Percentiles rank a stretch among this genome's conserved stretches.
phyloP scores from a whole-genome alignment of 306 rosid genomes.

The Neltuma alba region DNA sequence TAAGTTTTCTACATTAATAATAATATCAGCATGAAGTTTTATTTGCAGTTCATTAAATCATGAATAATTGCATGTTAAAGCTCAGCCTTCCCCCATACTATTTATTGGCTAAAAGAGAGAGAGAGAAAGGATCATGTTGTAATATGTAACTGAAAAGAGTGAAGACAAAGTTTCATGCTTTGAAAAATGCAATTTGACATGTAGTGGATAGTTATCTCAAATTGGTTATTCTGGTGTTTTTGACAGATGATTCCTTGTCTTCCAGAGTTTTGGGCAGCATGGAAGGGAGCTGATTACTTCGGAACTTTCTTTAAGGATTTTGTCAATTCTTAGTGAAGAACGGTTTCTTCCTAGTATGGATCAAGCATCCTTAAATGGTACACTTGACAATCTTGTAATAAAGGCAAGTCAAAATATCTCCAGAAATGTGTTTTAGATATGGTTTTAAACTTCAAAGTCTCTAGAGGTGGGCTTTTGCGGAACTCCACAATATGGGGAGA shows the following conservation, averaged over 20 bases:
- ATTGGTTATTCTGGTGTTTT: slow-evolving; percentile 89
- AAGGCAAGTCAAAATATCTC: slow-evolving; percentile 56
- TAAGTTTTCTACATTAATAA: slow-evolving; percentile 51
- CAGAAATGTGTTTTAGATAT: neutral
- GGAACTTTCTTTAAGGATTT: slow-evolving; percentile 84
- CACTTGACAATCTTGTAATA: slow-evolving; percentile 80
- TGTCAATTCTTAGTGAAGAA: slow-evolving; percentile 83
- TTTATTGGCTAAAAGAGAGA: neutral
- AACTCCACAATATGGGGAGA: neutral
- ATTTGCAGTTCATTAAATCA: slow-evolving; percentile 14
- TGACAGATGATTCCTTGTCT: slow-evolving; percentile 99
- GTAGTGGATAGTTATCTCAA: slow-evolving; percentile 76
- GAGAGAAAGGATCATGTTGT: neutral
- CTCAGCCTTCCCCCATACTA: slow-evolving; percentile 27
- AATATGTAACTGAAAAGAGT: neutral
- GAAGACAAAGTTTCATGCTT: slow-evolving; percentile 17
- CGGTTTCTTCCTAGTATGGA: slow-evolving; percentile 61
- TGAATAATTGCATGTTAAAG: slow-evolving; percentile 18
- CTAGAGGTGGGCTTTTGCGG: neutral
- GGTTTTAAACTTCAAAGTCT: neutral
- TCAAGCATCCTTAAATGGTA: slow-evolving; percentile 59
- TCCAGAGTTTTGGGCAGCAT: slow-evolving; percentile 99
- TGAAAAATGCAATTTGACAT: slow-evolving; percentile 36
- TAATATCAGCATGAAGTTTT: slow-evolving; percentile 13
- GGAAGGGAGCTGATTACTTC: slow-evolving; percentile 95